Base-by-base conservation (phyloP, 129 eudicot genomes). In the Glebionis coronaria region DNA sequence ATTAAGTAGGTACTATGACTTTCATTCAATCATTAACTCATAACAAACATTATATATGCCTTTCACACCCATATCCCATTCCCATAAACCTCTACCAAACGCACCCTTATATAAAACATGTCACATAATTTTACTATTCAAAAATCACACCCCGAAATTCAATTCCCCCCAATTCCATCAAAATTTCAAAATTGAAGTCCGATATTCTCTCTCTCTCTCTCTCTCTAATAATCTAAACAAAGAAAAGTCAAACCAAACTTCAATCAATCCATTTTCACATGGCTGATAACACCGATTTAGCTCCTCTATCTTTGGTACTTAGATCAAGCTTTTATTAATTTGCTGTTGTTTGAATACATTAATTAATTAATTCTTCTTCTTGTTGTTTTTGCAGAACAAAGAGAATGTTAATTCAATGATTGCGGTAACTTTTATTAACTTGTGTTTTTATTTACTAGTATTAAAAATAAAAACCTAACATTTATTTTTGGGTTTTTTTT, bases 401-500 rank as follows among this genome's bases (percentile, higher is more conserved):
- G 97, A 82, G 69, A 85, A 87, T 54, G 67, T 74, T 23, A 83
- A 63, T 66, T 79, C 95, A 14, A 91, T 83, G 80, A 78, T 91
- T 44, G 81, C 84, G 72, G 97, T 91, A 70, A 1, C 29, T n/a
- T 25, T 53, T 15, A 60, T 75, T 11, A 3, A n/a, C 42, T 5
- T 19, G 8, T 60, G 1, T 47, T 11, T 10, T 19, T 56, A 0
- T 61, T 51, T 61, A 2, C n/a, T n/a, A n/a, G n/a, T n/a, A 12
- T 28, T 28, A 15, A 10, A 12, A 15, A 5, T 9, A 23, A 63
- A 63, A 70, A 70, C 59, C 55, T 60, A 67, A 51, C n/a, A 31
- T 31, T 4, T 52, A 45, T 19, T 1, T 23, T 25, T 27, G 63
- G 9, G 23, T 58, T 28, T 12, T 77, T 68, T 27, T 62, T n/a